Percentiles rank a stretch among this genome's conserved stretches.
These are phyloP conservation scores for Sordariomycetes sp. DNA, from an alignment of 2,329 filamentous ascomycete species.

Conservation along the genomic window DNA sequence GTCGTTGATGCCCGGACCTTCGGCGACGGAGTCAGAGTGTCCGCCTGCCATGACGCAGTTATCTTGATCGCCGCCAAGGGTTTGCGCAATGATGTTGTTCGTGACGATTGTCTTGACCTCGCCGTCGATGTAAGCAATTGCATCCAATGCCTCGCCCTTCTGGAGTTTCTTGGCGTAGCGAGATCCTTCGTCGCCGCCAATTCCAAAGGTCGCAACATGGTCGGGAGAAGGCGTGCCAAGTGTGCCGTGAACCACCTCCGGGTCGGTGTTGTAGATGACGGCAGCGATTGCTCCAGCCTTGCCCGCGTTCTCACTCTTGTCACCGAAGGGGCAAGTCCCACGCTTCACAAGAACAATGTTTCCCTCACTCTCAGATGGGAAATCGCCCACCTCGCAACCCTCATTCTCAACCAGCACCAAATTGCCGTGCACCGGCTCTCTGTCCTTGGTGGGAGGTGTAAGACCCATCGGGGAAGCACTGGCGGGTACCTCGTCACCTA, in stretches of 20 bases:
- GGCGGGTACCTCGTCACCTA: constrained; percentile 41
- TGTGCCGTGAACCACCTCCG: constrained; percentile 56
- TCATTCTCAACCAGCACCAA: constrained; percentile 51
- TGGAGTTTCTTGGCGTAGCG: constrained; percentile 45
- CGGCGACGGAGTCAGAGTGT: constrained; percentile 53
- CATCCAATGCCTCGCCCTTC: constrained; percentile 37
- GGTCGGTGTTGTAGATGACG: constrained; percentile 65
- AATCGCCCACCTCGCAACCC: constrained; percentile 58
- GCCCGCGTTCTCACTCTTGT: constrained; percentile 61
- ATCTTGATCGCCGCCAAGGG: constrained; percentile 45
- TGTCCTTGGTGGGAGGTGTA: constrained; percentile 55
- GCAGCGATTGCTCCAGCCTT: constrained; percentile 61
- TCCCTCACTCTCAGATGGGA: constrained; percentile 45
- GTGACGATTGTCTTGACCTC: constrained; percentile 44
- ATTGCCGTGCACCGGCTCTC: constrained; percentile 48
- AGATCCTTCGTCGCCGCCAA: constrained; percentile 50
- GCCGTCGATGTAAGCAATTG: constrained; percentile 51
- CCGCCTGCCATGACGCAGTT: constrained; percentile 59
- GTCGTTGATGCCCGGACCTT: constrained; percentile 68
- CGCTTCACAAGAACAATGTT: constrained; percentile 64
- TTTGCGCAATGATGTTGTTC: constrained; percentile 56
- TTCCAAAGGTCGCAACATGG: constrained; percentile 60
- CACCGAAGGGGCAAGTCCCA: constrained; percentile 61
- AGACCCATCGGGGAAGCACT: constrained; percentile 51
- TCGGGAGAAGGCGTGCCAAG: constrained; percentile 50